A percentile compares a stretch with the other conserved stretches of the same genome.
These are phyloP conservation scores for Cytospora leucostoma DNA, from an alignment of 2,329 filamentous ascomycete genomes.

Conservation along the genomic window DNA sequence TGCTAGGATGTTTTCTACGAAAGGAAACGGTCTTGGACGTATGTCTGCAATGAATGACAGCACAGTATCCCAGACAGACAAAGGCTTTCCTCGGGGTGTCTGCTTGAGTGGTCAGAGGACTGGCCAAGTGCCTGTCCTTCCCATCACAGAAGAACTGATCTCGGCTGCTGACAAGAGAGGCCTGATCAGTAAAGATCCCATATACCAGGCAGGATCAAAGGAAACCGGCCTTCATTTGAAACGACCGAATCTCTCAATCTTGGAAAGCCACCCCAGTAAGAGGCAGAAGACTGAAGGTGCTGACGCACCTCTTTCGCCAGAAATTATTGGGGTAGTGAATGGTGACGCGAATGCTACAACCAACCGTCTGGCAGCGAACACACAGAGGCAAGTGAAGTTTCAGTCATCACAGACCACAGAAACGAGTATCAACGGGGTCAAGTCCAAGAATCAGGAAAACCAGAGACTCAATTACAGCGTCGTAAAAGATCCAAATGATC, in stretches of 20 bases:
- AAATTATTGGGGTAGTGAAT: background rate
- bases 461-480: slow-evolving; percentile 65
- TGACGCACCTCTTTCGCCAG: background rate
- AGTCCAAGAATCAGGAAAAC: slow-evolving; percentile 42
- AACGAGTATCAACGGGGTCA: slow-evolving; percentile 37
- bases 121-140: slow-evolving; percentile 40
- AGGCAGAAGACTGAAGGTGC: slow-evolving; percentile 10
- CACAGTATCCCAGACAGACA: slow-evolving; percentile 20
- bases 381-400: slow-evolving; percentile 14
- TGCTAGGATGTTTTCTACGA: background rate
- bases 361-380: slow-evolving; percentile 12
- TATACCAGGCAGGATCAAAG: slow-evolving; percentile 28
- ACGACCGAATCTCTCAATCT: slow-evolving; percentile 5
- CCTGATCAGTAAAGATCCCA: slow-evolving; percentile 38
- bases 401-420: slow-evolving; percentile 32
- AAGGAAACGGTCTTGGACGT: background rate
- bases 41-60: background rate
- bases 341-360: background rate
- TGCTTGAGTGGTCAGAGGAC: slow-evolving; percentile 46
- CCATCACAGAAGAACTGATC: slow-evolving; percentile 43
- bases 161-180: slow-evolving; percentile 44
- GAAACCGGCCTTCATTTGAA: slow-evolving; percentile 11
- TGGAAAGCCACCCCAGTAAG: slow-evolving; percentile 6
- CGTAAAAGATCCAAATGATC: slow-evolving; percentile 74
- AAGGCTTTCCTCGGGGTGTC: slow-evolving; percentile 41